A percentile compares a stretch with the other conserved stretches of the same genome.
phyloP scores from a whole-genome alignment of 1,139 yeast species.

The Spathaspora sp. region DNA sequence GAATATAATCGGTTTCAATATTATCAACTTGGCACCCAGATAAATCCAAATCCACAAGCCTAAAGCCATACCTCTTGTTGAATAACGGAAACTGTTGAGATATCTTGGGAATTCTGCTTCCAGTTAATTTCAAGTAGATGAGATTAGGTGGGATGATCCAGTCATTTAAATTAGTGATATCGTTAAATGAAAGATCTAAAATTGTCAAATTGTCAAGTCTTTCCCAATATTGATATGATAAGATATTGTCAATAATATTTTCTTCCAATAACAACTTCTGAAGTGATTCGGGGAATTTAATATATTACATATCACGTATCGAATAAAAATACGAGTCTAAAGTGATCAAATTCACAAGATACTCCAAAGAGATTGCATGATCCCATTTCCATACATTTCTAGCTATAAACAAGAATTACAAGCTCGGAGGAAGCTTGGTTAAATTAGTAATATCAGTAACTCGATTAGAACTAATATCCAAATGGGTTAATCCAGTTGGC shows the following conservation, averaged over 20 bases:
- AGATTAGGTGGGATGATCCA: not conserved
- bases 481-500: not conserved
- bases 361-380: not conserved
- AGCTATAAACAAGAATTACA: not conserved
- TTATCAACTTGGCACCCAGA: not conserved
- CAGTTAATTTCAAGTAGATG: not conserved
- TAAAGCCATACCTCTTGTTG: not conserved
- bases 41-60: not conserved
- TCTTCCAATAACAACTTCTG: not conserved
- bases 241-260: not conserved
- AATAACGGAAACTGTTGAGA: not conserved
- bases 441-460: not conserved
- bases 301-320: not conserved
- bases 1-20: not conserved
- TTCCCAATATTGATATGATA: not conserved
- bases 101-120: not conserved
- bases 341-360: not conserved
- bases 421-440: not conserved
- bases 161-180: not conserved
- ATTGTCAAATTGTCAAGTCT: not conserved
- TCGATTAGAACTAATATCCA: not conserved
- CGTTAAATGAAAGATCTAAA: not conserved
- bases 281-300: not conserved
- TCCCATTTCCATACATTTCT: not conserved
- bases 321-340: not conserved